Evolutionary conservation across 768 basidiomycete species (phyloP), one percentile per base, ranked within the genome.

Genomic region (Chalciporus chontae): DNA sequence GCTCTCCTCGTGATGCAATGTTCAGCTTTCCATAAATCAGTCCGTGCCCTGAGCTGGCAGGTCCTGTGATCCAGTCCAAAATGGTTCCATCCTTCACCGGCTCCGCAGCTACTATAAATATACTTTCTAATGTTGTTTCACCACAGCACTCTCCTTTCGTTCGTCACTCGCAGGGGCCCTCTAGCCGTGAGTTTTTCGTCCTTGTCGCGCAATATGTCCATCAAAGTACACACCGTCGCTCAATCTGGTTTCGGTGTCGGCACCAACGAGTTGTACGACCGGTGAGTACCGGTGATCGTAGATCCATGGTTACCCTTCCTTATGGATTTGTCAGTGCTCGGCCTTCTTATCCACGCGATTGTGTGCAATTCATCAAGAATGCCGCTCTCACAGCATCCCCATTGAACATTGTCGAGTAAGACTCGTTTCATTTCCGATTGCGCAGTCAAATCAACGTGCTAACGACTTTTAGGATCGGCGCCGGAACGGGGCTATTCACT

Each of bases 401-500:
- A 1, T 61, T 87, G 18, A 84, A 85, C 51, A 69, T 90, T 26
- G 81, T 83, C 52, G 90, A 90, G 89, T 90, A 58, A 56, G 82
- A 67, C 5, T 26, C 26, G 26, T 11, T 6, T 23, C 9, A 45
- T 43, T 21, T 19, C 26, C 26, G 26, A 26, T 26, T 26, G 26
- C 44, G n/a, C 40, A 21, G 36, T 39, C 45, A 13, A 27, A 46
- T 34, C 17, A 29, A 18, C 2, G 5, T n/a, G 10, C 47, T 55
- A 40, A 45, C 47, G 55, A 43, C 53, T 41, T n/a, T 48, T 55
- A 92, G 89, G 62, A 77, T 90, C 27, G 93, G 91, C 10, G 72
- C 86, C 5, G 93, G 93, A 21, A 94, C 91, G 2, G 93, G 93
- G 13, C 83, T 96, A 47, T 95, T 94, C 67, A 90, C 92, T 10